Evolutionary conservation across 768 basidiomycete species (phyloP).

Genomic region (Naganishia onofrii): DNA sequence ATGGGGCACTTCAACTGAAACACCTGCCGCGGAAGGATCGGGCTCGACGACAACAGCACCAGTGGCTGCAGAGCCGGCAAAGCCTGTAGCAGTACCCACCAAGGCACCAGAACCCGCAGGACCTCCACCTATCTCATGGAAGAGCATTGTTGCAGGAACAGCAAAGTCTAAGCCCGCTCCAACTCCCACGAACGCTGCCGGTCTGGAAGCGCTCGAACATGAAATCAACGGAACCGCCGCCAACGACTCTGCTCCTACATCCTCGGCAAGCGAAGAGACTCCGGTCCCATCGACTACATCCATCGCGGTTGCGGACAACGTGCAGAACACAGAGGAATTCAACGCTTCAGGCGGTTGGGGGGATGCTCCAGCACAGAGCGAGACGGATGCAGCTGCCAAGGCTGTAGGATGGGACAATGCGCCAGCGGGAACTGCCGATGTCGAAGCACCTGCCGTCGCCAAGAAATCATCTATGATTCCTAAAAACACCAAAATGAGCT

Average conservation of each 20-base stretch:
- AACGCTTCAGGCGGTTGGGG: constrained; percentile 47
- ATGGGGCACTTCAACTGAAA: constrained; percentile 12
- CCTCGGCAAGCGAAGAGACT: constrained; percentile 34
- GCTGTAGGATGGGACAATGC: constrained; percentile 35
- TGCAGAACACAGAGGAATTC: constrained; percentile 45
- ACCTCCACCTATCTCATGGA: constrained; percentile 23
- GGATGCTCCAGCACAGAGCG: constrained; percentile 48
- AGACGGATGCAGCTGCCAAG: constrained; percentile 48
- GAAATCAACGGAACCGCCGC: constrained; percentile 9
- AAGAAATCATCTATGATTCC: constrained; percentile 37
- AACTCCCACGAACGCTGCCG: constrained; percentile 12
- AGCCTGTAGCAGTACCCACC: constrained; percentile 5
- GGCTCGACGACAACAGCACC: background rate
- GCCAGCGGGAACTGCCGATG: constrained; percentile 25
- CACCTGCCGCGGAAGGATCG: constrained; percentile 8
- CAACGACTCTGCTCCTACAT: background rate
- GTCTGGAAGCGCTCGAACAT: constrained; percentile 12
- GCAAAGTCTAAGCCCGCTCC: constrained; percentile 23
- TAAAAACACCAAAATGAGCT: constrained; percentile 49
- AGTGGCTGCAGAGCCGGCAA: constrained; percentile 9
- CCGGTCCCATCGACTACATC: constrained; percentile 38
- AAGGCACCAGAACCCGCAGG: constrained; percentile 15
- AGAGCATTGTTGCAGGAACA: constrained; percentile 23
- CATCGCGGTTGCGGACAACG: constrained; percentile 29
- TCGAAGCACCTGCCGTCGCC: constrained; percentile 38